Evolutionary conservation across 2,329 filamentous ascomycete species (phyloP).

Genomic region (Magnaporthales sp.): DNA sequence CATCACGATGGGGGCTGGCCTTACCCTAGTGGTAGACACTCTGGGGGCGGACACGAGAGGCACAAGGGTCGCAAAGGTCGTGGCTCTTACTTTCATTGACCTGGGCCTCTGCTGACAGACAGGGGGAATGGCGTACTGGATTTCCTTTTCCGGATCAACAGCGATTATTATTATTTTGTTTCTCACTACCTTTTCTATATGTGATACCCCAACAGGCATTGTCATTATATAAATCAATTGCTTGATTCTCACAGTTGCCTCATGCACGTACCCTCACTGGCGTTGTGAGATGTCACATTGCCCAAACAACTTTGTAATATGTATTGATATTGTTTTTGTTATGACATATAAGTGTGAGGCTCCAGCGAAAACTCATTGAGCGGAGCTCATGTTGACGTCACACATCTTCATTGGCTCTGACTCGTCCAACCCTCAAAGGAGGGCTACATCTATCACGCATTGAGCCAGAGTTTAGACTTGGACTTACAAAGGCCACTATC

Average conservation of each 20-base stretch:
- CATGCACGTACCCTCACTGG: background rate
- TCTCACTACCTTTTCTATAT: background rate
- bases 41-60: conserved; percentile 3
- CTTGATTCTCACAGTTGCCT: background rate
- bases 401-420: background rate
- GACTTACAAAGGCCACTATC: background rate
- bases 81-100: background rate
- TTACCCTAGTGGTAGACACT: background rate
- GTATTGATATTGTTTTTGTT: background rate
- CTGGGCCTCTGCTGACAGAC: background rate
- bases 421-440: background rate
- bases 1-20: conserved; percentile 2
- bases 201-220: conserved; percentile 1
- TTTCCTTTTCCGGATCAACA: background rate
- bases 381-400: background rate
- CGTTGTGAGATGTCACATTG: background rate
- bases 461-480: background rate
- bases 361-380: background rate
- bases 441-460: background rate
- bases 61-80: conserved; percentile 6
- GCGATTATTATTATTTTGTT: background rate
- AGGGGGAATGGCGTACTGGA: background rate
- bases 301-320: background rate
- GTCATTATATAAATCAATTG: background rate
- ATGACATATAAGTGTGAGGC: background rate